These are phyloP conservation scores for Trifolium pratense DNA, from an alignment of 306 rosid species.

Conservation along the genomic window DNA sequence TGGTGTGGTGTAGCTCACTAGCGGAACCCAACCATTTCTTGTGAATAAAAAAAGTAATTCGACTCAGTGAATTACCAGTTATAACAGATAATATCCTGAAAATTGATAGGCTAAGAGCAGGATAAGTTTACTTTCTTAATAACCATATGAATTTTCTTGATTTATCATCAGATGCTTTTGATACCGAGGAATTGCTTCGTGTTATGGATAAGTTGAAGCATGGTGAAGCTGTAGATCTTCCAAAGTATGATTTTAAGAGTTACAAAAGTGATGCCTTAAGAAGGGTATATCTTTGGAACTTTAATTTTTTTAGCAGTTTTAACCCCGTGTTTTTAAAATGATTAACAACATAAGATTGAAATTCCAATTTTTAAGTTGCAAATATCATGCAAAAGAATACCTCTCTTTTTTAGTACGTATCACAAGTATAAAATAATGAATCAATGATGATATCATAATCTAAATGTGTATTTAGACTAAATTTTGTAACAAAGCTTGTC, in stretches of 20 bases:
- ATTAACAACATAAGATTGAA: constrained; percentile 1
- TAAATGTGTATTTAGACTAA: constrained; percentile 23
- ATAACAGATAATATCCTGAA: background rate
- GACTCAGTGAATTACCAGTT: no score
- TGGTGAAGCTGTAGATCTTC: constrained; percentile 91
- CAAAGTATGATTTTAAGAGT: constrained; percentile 90
- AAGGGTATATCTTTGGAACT: constrained; percentile 70
- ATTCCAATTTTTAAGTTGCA: constrained; percentile 24
- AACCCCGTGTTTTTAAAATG: constrained; percentile 19
- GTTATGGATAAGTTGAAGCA: constrained; percentile 88
- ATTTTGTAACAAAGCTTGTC: constrained; percentile 8
- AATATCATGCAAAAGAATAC: constrained; percentile 19
- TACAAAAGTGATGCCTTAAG: constrained; percentile 72
- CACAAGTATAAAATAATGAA: constrained; percentile 11
- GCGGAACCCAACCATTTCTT: no score
- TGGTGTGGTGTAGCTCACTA: no score
- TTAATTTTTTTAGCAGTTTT: constrained; percentile 15
- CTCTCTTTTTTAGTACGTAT: constrained; percentile 11
- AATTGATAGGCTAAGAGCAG: constrained; percentile 12
- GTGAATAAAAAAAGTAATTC: no score
- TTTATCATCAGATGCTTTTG: constrained; percentile 84
- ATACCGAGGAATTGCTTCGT: constrained; percentile 72
- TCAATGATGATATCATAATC: constrained; percentile 13
- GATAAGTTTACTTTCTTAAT: constrained; percentile 29
- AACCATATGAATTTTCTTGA: constrained; percentile 27